Evolutionary conservation across 2,329 filamentous ascomycete genomes (phyloP).

Genomic region (Thielaviopsis musarum): DNA sequence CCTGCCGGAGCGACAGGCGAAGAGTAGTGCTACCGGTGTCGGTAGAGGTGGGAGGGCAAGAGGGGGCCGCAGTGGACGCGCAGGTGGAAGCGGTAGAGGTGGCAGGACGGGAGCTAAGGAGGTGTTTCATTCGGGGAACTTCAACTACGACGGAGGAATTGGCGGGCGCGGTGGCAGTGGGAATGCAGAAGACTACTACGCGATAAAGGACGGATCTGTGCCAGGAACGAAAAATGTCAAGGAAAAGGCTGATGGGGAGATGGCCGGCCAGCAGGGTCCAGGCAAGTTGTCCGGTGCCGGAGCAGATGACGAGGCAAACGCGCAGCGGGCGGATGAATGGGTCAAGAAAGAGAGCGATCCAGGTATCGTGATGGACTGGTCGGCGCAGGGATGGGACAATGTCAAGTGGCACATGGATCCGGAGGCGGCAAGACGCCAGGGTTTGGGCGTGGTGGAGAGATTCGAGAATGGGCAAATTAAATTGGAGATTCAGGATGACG

Average conservation of each 20-base stretch:
- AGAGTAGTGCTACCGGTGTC: background rate
- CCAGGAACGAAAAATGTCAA: background rate
- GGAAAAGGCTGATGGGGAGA: background rate
- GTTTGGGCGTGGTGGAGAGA: background rate
- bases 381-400: background rate
- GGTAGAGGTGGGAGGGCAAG: background rate
- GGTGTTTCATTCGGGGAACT: background rate
- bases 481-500: background rate
- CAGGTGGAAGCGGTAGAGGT: background rate
- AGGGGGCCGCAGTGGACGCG: background rate
- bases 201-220: no score
- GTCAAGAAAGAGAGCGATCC: background rate
- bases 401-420: background rate
- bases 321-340: background rate
- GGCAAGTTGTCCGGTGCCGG: no score
- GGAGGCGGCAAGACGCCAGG: background rate
- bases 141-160: background rate
- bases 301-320: no score
- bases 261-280: background rate
- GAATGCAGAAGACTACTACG: background rate
- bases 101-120: background rate
- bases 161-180: background rate
- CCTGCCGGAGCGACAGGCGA: background rate
- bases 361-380: background rate
- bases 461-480: background rate